Conservation (phyloP, 108 stramenopile genomes). For the Nitzschia sp. region DNA sequence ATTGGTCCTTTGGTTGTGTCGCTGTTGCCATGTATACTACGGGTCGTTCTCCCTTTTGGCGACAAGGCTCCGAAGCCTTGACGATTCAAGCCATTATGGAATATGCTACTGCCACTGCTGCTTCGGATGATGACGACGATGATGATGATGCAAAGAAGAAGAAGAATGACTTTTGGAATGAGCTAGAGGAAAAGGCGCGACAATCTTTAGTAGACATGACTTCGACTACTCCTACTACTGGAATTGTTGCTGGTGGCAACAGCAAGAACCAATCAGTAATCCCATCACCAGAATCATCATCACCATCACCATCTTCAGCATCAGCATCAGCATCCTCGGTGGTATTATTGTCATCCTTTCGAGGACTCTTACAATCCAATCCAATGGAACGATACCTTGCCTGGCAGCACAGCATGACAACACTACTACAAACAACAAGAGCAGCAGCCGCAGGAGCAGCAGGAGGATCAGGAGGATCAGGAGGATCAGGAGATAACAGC, state of each 20-base stretch:
- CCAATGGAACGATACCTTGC: neutral
- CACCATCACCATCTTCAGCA: no score
- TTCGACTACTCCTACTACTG: neutral
- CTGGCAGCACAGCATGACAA: no score
- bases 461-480: neutral
- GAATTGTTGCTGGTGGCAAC: slow-evolving; percentile 10
- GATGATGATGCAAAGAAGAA: neutral
- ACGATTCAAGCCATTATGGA: slow-evolving; percentile 2
- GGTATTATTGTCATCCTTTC: neutral
- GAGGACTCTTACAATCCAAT: neutral
- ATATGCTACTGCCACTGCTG: neutral
- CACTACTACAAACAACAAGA: neutral
- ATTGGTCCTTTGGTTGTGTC: slow-evolving; percentile 43
- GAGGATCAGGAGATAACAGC: no score
- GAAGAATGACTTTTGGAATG: no score
- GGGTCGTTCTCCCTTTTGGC: slow-evolving; percentile 30
- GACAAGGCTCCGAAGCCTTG: slow-evolving; percentile 14
- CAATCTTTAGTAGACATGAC: neutral
- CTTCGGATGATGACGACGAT: neutral
- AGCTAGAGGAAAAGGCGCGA: neutral
- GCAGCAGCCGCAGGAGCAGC: neutral
- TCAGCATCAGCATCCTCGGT: no score
- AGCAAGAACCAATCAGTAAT: no score
- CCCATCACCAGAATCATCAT: no score
- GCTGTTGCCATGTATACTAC: slow-evolving; percentile 16